Conservation (phyloP, 2,329 filamentous ascomycete species). For the Diaporthe sp. region DNA sequence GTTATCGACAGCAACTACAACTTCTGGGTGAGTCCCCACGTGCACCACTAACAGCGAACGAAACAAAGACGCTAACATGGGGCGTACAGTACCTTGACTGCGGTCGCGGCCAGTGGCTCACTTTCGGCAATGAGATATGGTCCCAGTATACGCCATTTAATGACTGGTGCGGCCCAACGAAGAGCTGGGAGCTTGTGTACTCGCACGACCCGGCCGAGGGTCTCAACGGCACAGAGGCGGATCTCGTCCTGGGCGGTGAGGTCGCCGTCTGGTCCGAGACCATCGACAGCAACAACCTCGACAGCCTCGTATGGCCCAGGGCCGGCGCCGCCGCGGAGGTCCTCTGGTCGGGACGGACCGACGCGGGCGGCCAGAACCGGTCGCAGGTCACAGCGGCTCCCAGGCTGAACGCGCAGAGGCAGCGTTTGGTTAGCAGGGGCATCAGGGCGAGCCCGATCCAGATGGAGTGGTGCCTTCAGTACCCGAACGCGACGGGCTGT, state of each 20-base stretch:
- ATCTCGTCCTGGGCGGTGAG: slow-evolving; percentile 85
- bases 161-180: slow-evolving; percentile 85
- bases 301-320: slow-evolving; percentile 84
- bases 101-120: slow-evolving; percentile 83
- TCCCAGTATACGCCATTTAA: slow-evolving; percentile 74
- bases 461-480: slow-evolving; percentile 81
- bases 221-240: slow-evolving; percentile 71
- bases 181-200: slow-evolving; percentile 88
- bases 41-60: neutral
- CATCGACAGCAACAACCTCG: slow-evolving; percentile 81
- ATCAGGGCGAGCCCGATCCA: slow-evolving; percentile 75
- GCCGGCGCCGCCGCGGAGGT: slow-evolving; percentile 82
- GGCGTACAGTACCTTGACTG: slow-evolving; percentile 81
- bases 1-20: slow-evolving; percentile 83
- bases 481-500: slow-evolving; percentile 64
- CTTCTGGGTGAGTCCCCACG: slow-evolving; percentile 72
- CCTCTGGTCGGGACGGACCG: slow-evolving; percentile 81
- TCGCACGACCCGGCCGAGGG: slow-evolving; percentile 80
- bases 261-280: slow-evolving; percentile 87
- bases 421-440: slow-evolving; percentile 79
- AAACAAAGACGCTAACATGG: slow-evolving; percentile 43
- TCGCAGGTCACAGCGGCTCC: slow-evolving; percentile 79
- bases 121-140: slow-evolving; percentile 70
- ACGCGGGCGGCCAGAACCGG: slow-evolving; percentile 76
- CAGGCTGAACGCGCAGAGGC: slow-evolving; percentile 80